Conservation (phyloP, 768 basidiomycete genomes). For the Guyanaporus albipodus region DNA sequence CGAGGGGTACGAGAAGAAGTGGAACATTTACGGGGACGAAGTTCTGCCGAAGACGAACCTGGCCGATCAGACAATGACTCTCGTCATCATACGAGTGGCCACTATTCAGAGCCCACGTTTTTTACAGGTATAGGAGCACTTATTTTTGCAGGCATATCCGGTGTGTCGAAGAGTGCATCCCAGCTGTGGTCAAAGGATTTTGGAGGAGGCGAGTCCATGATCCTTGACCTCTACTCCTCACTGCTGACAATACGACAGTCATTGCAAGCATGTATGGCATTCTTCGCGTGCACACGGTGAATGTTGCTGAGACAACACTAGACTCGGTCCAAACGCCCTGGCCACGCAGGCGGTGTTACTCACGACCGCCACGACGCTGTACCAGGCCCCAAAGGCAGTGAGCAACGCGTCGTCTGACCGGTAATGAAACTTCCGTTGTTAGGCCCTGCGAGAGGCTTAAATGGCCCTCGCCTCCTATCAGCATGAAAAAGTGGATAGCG, state of each 20-base stretch:
- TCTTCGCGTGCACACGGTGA: background rate
- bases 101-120: conserved; percentile 1
- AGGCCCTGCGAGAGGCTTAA: background rate
- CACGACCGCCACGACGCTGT: conserved; percentile 21
- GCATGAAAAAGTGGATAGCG: conserved; percentile 20
- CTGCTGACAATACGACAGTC: conserved; percentile 11
- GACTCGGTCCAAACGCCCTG: conserved; percentile 21
- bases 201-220: conserved; percentile 17
- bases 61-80: background rate
- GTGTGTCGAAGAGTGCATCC: conserved; percentile 23
- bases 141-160: conserved; percentile 15
- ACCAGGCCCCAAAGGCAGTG: conserved; percentile 22
- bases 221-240: background rate
- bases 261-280: conserved; percentile 25
- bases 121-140: conserved; percentile 17
- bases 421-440: conserved; percentile 14
- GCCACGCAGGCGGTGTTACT: conserved; percentile 26
- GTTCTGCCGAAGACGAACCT: conserved; percentile 10
- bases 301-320: conserved; percentile 5
- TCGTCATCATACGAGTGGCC: background rate
- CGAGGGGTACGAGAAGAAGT: conserved; percentile 19
- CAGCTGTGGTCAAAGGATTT: conserved; percentile 30
- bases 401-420: conserved; percentile 20
- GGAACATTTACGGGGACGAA: conserved; percentile 8
- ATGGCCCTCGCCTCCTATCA: background rate